A percentile compares a stretch with the other conserved stretches of the same genome.
Evolutionary conservation across 345 rosid genomes (phyloP).

Genomic region (Fremontodendron californicum): DNA sequence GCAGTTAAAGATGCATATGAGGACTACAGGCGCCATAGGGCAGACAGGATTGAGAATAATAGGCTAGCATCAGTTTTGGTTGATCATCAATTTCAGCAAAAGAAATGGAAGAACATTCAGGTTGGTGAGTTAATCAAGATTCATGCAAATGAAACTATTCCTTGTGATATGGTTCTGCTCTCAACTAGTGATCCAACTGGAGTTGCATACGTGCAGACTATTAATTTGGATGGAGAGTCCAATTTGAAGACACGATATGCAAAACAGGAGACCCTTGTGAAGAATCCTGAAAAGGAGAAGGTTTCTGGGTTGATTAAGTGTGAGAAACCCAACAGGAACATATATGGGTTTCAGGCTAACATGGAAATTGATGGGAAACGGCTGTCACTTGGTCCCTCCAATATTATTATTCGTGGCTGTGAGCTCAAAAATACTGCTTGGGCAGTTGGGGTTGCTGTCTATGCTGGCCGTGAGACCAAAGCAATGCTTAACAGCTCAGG

Average conservation of each 20-base stretch:
- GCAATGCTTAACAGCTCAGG: conserved; percentile 98
- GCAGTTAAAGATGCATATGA: conserved; percentile 96
- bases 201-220: conserved; percentile 90
- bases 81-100: conserved; percentile 48
- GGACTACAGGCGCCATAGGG: conserved; percentile 85
- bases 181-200: conserved; percentile 97
- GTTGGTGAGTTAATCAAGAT: conserved; percentile 89
- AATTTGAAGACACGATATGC: conserved; percentile 96
- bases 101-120: conserved; percentile 77
- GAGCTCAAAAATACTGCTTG: conserved; percentile 87
- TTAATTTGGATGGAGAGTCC: conserved; percentile 92
- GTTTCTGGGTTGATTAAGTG: conserved; percentile 71
- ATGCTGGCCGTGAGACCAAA: conserved; percentile 91
- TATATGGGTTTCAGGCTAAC: conserved; percentile 88
- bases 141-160: conserved; percentile 69
- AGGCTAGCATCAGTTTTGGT: conserved; percentile 63
- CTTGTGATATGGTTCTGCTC: conserved; percentile 88
- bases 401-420: conserved; percentile 88
- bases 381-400: conserved; percentile 93
- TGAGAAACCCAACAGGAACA: conserved; percentile 93
- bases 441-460: conserved; percentile 79
- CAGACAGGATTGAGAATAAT: conserved; percentile 91
- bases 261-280: conserved; percentile 85
- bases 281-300: conserved; percentile 52
- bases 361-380: conserved; percentile 80